A percentile compares a stretch with the other conserved stretches of the same genome.
These are phyloP conservation scores for Lyophyllum decastes DNA, from an alignment of 768 basidiomycete species.

Conservation along the genomic window DNA sequence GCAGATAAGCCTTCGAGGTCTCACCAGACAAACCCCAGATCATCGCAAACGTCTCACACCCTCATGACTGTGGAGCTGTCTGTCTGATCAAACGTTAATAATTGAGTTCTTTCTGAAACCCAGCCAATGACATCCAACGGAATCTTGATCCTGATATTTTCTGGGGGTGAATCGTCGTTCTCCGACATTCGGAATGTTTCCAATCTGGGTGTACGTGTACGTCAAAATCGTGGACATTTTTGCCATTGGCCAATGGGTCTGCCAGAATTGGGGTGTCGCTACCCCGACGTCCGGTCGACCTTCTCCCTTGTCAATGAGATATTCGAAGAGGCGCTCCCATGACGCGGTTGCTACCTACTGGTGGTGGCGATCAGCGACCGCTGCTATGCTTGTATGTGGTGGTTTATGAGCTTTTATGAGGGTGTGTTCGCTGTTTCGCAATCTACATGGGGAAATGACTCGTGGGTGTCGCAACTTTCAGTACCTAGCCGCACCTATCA, in stretches of 20 bases:
- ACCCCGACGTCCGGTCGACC: too few relatives aligned
- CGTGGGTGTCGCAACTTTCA: neutral
- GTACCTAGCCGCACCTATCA: neutral
- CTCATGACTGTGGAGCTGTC: slow-evolving; percentile 38
- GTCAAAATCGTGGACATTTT: neutral
- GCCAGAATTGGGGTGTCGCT: neutral
- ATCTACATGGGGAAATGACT: neutral
- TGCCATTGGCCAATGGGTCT: neutral
- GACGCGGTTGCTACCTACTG: neutral
- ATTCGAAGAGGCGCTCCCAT: neutral
- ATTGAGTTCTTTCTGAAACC: slow-evolving; percentile 3
- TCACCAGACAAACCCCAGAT: slow-evolving; percentile 3
- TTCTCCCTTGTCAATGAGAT: neutral
- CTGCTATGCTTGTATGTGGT: neutral
- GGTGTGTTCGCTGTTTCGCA: neutral
- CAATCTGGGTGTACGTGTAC: neutral
- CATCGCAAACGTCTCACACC: slow-evolving; percentile 23
- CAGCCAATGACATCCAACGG: neutral
- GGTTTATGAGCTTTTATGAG: too few relatives aligned
- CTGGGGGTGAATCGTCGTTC: neutral
- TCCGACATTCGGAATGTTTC: neutral
- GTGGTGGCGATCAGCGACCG: neutral
- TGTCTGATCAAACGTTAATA: slow-evolving; percentile 18
- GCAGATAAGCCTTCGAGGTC: neutral
- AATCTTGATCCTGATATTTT: neutral